Evolutionary conservation across 1,139 yeast species (phyloP).

Genomic region (Blastobotrys niveus): DNA sequence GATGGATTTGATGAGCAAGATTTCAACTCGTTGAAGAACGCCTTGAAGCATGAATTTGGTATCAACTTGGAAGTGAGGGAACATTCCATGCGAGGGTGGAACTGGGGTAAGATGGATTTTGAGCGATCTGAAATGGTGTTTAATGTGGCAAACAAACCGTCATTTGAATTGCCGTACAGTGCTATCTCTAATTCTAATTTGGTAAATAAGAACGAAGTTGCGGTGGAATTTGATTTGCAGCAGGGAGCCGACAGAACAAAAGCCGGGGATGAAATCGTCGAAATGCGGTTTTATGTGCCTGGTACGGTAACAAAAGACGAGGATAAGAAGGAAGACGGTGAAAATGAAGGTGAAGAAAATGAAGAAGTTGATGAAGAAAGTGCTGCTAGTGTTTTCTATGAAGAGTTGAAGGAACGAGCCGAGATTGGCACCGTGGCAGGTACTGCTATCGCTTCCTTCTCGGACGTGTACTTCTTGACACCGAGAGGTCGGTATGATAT

Average conservation of each 20-base stretch:
- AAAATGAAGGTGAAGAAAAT: slow-evolving; percentile 23
- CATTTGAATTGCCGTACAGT: slow-evolving; percentile 82
- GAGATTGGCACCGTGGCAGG: slow-evolving; percentile 95
- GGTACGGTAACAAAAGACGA: slow-evolving; percentile 54
- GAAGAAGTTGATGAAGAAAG: slow-evolving; percentile 52
- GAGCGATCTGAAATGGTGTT: slow-evolving; percentile 88
- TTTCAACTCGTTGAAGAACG: slow-evolving; percentile 72
- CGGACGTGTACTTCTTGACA: slow-evolving; percentile 85
- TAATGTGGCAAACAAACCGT: slow-evolving; percentile 80
- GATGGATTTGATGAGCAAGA: slow-evolving; percentile 91
- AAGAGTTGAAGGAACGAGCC: slow-evolving; percentile 89
- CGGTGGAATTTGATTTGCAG: slow-evolving; percentile 73
- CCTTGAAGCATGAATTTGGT: slow-evolving; percentile 70
- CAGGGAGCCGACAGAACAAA: slow-evolving; percentile 50
- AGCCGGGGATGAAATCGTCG: slow-evolving; percentile 94
- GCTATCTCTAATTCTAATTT: slow-evolving; percentile 82
- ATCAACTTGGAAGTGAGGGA: slow-evolving; percentile 74
- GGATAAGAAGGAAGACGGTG: slow-evolving; percentile 18
- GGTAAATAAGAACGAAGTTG: slow-evolving; percentile 90
- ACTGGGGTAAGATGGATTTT: slow-evolving; percentile 93
- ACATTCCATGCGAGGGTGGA: slow-evolving; percentile 96
- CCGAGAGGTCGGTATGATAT: slow-evolving; percentile 97
- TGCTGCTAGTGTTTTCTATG: slow-evolving; percentile 83
- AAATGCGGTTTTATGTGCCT: slow-evolving; percentile 87
- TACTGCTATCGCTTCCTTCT: slow-evolving; percentile 92